These are phyloP conservation scores for Oryza meyeriana DNA, from an alignment of 176 grass and related monocot species.

Conservation along the genomic window DNA sequence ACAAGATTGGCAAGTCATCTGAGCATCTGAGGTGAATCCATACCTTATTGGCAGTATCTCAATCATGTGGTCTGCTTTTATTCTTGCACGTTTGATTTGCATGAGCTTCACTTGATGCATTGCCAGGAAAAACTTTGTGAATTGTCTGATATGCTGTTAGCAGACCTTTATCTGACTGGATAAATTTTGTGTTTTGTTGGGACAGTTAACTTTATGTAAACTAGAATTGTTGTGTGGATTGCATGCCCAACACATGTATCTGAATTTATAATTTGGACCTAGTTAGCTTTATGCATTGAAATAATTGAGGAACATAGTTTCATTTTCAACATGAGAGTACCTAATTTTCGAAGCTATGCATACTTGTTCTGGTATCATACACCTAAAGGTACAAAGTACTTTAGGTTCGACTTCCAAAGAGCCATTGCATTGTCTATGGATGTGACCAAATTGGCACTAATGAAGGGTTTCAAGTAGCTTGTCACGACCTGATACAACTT, in stretches of 20 bases:
- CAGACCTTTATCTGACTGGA: neutral
- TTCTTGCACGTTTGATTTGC: conserved; percentile 29
- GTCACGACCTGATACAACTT: conserved; percentile 30
- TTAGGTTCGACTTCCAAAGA: conserved; percentile 45
- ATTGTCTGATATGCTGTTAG: neutral
- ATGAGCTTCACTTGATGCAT: conserved; percentile 41
- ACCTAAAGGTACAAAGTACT: conserved; percentile 52
- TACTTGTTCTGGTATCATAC: conserved; percentile 13
- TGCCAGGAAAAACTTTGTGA: neutral
- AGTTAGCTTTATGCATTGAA: neutral
- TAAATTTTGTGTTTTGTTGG: neutral
- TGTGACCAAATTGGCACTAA: conserved; percentile 33
- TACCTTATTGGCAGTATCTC: conserved; percentile 41
- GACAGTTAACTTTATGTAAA: neutral
- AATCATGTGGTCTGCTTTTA: conserved; percentile 47
- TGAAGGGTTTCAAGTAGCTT: conserved; percentile 38
- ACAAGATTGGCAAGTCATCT: neutral
- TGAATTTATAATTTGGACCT: neutral
- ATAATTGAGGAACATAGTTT: neutral
- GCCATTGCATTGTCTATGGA: conserved; percentile 36
- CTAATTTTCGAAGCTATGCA: neutral
- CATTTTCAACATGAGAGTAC: neutral
- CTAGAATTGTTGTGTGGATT: neutral
- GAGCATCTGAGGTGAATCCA: neutral
- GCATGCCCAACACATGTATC: neutral